Evolutionary conservation across 495 filamentous ascomycete genomes (phyloP), one percentile per base, ranked within the genome.

Genomic region (Podospora australis): DNA sequence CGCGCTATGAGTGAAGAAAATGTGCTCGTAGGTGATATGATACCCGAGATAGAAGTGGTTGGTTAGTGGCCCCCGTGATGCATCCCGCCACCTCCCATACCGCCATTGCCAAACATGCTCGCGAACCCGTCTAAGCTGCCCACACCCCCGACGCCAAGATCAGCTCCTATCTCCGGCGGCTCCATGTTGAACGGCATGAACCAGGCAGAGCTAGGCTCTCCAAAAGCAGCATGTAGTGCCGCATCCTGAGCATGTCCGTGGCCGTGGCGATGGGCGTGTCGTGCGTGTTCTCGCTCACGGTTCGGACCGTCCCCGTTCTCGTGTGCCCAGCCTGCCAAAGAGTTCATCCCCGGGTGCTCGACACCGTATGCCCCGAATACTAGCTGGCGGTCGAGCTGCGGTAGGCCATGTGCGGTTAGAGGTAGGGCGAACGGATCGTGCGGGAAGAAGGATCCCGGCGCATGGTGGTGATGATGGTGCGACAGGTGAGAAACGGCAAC

Each of bases 111-210:
- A n/a, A n/a, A n/a, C n/a, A n/a, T n/a, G n/a, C n/a, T n/a, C n/a
- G n/a, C n/a, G n/a, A n/a, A n/a, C n/a, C n/a, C n/a, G n/a, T n/a
- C n/a, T n/a, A n/a, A n/a, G n/a, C n/a, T n/a, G n/a, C n/a, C n/a
- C n/a, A n/a, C n/a, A n/a, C n/a, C n/a, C n/a, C n/a, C n/a, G n/a
- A n/a, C n/a, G n/a, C n/a, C n/a, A n/a, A n/a, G n/a, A n/a, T n/a
- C n/a, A n/a, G n/a, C 79, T 11, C 73, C 76, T 19, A 81, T 62
- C 44, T 79, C 76, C 19, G 80, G 79, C 43, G 86, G 87, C 52
- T 89, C 85, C 68, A 91, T 79, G 58, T 96, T 96, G 69, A 95
- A 96, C 2, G 90, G 90, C 70, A 95, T 81, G 66, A 95, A 95
- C 90, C 90, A 96, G 19, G 90, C 88, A 35, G 74, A 78, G 45